A percentile compares a stretch with the other conserved stretches of the same genome.
These are phyloP conservation scores for Arabidopsis arenosa DNA, from an alignment of 345 rosid species.

Conservation along the genomic window DNA sequence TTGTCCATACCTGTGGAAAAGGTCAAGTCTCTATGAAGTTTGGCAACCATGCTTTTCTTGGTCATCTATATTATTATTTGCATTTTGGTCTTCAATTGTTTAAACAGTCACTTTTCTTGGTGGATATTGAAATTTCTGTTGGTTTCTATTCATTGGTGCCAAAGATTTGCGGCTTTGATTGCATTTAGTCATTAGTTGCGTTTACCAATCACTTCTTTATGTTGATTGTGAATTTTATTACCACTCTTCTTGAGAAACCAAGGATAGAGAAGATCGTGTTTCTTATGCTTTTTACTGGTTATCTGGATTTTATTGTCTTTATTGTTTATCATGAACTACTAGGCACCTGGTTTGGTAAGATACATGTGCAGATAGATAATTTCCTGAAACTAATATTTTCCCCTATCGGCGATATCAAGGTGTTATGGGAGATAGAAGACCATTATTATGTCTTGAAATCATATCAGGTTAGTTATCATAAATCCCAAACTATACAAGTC, in stretches of 20 bases:
- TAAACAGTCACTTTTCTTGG: slow-evolving; percentile 4
- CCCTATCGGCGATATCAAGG: background rate
- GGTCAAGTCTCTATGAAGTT: slow-evolving; percentile 9
- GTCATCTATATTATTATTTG: background rate
- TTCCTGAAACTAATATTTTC: background rate
- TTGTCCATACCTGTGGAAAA: background rate
- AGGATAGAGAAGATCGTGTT: too few species aligned
- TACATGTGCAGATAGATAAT: background rate
- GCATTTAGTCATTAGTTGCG: background rate
- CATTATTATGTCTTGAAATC: background rate
- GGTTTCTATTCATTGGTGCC: background rate
- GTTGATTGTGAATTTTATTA: too few species aligned
- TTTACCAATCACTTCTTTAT: background rate
- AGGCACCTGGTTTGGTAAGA: background rate
- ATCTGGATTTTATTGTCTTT: too few species aligned
- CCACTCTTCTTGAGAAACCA: too few species aligned
- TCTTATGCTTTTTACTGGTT: too few species aligned
- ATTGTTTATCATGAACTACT: background rate
- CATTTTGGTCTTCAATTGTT: background rate
- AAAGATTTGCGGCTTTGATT: background rate
- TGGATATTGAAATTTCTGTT: background rate
- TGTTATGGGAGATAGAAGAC: background rate
- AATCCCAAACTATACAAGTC: background rate
- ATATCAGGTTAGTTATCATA: background rate
- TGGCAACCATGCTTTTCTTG: slow-evolving; percentile 14